These are phyloP conservation scores for Podospora sp. DNA, from an alignment of 495 filamentous ascomycete genomes.

Conservation along the genomic window DNA sequence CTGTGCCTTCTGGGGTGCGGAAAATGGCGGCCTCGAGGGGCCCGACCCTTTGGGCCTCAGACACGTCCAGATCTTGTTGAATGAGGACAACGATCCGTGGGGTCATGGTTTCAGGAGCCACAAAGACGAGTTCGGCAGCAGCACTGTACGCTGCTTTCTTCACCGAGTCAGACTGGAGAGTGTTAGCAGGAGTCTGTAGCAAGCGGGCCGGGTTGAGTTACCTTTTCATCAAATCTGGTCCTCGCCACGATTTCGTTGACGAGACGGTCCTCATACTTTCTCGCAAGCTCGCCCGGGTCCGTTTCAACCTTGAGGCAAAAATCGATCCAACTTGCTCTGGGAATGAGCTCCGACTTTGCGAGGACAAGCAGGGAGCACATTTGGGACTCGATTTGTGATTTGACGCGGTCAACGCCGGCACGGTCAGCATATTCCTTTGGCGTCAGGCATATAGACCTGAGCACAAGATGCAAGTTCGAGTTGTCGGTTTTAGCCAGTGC, in stretches of 20 bases:
- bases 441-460: constrained; percentile 69
- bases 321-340: constrained; percentile 82
- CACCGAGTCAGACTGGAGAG: constrained; percentile 44
- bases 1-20: constrained; percentile 80
- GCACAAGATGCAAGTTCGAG: constrained; percentile 60
- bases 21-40: constrained; percentile 90
- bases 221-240: constrained; percentile 52
- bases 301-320: constrained; percentile 73
- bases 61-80: constrained; percentile 65
- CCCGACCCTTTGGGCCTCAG: constrained; percentile 68
- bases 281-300: constrained; percentile 79
- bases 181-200: constrained; percentile 23
- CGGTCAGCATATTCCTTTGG: constrained; percentile 44
- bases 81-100: constrained; percentile 75
- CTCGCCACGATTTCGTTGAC: constrained; percentile 52
- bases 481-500: constrained; percentile 66
- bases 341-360: constrained; percentile 75
- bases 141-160: constrained; percentile 74
- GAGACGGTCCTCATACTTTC: constrained; percentile 49
- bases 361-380: constrained; percentile 76
- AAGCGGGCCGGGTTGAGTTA: constrained; percentile 28
- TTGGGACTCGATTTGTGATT: constrained; percentile 57
- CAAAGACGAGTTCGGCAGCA: constrained; percentile 88
- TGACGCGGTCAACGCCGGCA: constrained; percentile 38
- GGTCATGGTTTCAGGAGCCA: constrained; percentile 81